phyloP scores from a whole-genome alignment of 2,329 filamentous ascomycete genomes.

The Stagonosporopsis cucurbitacearum region DNA sequence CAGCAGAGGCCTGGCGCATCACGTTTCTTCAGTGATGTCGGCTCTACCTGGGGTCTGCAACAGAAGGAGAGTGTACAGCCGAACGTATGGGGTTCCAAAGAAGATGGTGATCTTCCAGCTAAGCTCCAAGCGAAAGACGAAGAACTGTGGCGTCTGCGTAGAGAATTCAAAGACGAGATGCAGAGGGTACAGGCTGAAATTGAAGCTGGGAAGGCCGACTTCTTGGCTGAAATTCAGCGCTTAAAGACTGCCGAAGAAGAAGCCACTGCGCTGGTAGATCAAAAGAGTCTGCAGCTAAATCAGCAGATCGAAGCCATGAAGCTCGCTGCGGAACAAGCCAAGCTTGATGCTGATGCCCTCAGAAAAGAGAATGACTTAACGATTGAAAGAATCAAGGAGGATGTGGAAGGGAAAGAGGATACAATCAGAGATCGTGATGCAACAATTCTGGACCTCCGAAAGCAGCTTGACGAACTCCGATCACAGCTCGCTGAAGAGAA shows the following conservation, averaged over 20 bases:
- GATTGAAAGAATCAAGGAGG: conserved; percentile 44
- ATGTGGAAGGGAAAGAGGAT: conserved; percentile 43
- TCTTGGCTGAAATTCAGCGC: conserved; percentile 22
- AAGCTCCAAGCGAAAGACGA: conserved; percentile 43
- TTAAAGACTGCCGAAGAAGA: conserved; percentile 27
- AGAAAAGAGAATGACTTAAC: conserved; percentile 38
- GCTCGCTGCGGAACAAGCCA: conserved; percentile 29
- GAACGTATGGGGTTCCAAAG: conserved; percentile 8
- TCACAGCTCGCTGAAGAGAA: conserved; percentile 38
- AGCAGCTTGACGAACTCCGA: conserved; percentile 33
- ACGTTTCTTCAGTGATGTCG: conserved; percentile 16
- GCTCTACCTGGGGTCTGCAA: conserved; percentile 12
- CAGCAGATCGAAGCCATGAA: conserved; percentile 34
- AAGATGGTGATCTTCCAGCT: conserved; percentile 20
- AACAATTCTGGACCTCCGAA: conserved; percentile 30
- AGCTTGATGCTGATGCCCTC: conserved; percentile 27
- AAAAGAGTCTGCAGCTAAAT: conserved; percentile 21
- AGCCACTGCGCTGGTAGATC: conserved; percentile 25
- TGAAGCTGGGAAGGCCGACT: conserved; percentile 23
- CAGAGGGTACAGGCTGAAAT: conserved; percentile 24
- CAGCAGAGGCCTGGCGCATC: conserved; percentile 6
- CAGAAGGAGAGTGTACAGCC: neutral
- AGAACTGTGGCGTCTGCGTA: conserved; percentile 31
- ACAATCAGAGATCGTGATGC: conserved; percentile 38
- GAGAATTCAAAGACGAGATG: conserved; percentile 29